Evolutionary conservation across 768 basidiomycete genomes (phyloP).

Genomic region (Piloderma croceum): DNA sequence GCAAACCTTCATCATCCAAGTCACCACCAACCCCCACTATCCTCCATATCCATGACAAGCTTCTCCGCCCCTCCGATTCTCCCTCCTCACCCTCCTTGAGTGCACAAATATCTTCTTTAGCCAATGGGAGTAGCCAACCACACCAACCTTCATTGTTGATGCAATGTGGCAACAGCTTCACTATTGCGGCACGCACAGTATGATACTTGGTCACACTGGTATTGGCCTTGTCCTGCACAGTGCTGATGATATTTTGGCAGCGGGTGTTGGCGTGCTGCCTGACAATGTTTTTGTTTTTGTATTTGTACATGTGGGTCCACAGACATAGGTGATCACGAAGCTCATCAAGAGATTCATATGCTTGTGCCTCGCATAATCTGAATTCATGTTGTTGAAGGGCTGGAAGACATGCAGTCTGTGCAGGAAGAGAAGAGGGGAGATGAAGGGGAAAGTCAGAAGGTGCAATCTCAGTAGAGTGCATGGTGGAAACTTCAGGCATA

Average conservation of each 20-base stretch:
- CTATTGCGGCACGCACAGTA: not conserved
- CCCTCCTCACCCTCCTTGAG: too few species aligned
- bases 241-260: not conserved
- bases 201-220: not conserved
- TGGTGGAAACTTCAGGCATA: slow-evolving; percentile 15
- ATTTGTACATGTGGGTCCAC: slow-evolving; percentile 23
- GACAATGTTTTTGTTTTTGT: slow-evolving; percentile 20
- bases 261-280: not conserved
- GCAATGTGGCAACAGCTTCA: too few species aligned
- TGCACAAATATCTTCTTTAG: too few species aligned
- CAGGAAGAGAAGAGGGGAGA: not conserved
- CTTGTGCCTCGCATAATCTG: slow-evolving; percentile 24
- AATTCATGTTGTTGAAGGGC: slow-evolving; percentile 18
- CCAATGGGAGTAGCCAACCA: too few species aligned
- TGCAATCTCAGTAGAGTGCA: not conserved
- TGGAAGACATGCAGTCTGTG: not conserved
- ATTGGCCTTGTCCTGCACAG: not conserved
- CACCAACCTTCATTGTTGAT: too few species aligned
- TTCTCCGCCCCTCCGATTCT: too few species aligned
- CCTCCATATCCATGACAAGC: too few species aligned
- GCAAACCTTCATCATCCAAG: too few species aligned
- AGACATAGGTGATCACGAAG: slow-evolving; percentile 25
- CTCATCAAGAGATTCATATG: slow-evolving; percentile 20
- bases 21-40: too few species aligned
- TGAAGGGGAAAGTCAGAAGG: slow-evolving; percentile 4